Evolutionary conservation across 371 early-diverging fungal genomes (phyloP).

Genomic region (Lichtheimia hyalospora): DNA sequence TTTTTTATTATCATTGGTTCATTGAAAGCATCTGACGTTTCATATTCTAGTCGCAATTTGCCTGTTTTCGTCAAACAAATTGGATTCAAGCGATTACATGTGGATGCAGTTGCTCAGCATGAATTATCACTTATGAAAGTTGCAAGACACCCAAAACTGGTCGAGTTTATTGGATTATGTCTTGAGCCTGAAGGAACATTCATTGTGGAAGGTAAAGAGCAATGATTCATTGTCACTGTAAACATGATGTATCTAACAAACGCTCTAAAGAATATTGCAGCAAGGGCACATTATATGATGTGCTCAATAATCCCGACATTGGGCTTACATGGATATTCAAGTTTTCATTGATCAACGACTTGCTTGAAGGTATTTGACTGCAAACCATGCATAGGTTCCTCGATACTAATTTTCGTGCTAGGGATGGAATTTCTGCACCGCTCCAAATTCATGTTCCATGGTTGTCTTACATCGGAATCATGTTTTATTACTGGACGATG

Average conservation of each 20-base stretch:
- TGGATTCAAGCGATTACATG: conserved; percentile 13
- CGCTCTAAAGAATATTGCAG: conserved; percentile 37
- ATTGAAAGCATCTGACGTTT: no score
- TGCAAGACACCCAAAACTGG: conserved; percentile 41
- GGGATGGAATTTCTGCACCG: conserved; percentile 42
- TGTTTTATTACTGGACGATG: conserved; percentile 51
- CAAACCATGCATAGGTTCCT: no score
- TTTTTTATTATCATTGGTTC: conserved; percentile 10
- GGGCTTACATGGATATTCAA: conserved; percentile 55
- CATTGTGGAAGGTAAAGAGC: conserved; percentile 44
- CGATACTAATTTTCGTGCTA: no score
- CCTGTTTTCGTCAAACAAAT: conserved; percentile 45
- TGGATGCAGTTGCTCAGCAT: conserved; percentile 11
- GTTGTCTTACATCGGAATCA: conserved; percentile 41
- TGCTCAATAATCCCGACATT: conserved; percentile 47
- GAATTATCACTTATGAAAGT: conserved; percentile 24
- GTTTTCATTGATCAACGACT: conserved; percentile 51
- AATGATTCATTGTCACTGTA: no score
- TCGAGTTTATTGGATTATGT: conserved; percentile 44
- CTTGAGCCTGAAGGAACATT: conserved; percentile 40
- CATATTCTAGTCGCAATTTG: conserved; percentile 39
- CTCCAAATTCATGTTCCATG: conserved; percentile 47
- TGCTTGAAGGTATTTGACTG: conserved; percentile 36
- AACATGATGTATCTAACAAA: not conserved
- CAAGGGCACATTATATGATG: conserved; percentile 49